Conservation (phyloP, 441 rosid species). For the Lepidium campestre region DNA sequence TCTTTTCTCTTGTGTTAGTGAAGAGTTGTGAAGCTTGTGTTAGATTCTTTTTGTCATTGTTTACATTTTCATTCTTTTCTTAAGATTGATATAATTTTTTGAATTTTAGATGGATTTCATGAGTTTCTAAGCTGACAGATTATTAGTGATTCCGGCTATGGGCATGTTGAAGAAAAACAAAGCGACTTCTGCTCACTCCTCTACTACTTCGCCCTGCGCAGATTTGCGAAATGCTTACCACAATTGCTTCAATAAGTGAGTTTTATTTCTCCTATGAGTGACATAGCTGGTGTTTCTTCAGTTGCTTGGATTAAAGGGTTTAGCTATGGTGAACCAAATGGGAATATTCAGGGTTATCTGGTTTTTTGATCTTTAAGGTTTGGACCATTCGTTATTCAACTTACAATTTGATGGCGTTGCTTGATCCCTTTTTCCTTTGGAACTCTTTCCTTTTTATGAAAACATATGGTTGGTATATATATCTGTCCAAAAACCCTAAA, state of each 20-base stretch:
- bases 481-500: constrained; percentile 1
- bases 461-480: neutral
- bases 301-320: neutral
- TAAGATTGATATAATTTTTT: neutral
- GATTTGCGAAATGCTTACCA: constrained; percentile 65
- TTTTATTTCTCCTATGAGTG: neutral
- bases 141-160: constrained; percentile 32
- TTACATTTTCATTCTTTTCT: neutral
- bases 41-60: neutral
- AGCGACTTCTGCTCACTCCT: constrained; percentile 27
- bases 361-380: neutral
- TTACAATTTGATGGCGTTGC: neutral
- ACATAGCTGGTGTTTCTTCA: neutral
- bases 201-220: constrained; percentile 76
- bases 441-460: neutral
- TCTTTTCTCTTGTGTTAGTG: neutral
- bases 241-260: constrained; percentile 77
- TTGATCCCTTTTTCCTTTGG: neutral
- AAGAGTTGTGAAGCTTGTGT: neutral
- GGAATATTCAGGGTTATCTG: neutral
- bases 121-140: neutral
- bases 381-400: neutral
- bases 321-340: neutral
- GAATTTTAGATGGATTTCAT: constrained; percentile 8
- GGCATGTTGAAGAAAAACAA: constrained; percentile 29